Base-by-base conservation (phyloP, 192 early-diverging fungal genomes). In the Coemansia sp. region DNA sequence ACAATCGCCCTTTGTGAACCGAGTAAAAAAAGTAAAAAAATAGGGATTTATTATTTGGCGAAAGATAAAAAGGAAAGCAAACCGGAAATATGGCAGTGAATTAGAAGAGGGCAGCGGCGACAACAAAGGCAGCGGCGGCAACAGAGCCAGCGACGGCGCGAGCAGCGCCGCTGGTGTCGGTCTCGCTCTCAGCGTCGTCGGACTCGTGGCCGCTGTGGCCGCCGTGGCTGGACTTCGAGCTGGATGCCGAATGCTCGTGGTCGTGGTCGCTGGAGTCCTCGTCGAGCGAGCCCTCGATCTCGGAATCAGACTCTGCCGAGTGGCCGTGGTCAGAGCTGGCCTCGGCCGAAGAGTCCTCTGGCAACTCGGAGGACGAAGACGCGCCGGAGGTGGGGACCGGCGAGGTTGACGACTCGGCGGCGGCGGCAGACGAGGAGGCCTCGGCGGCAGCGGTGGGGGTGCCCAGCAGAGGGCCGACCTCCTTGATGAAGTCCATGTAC, bases 91-190 rank as follows among this genome's bases (percentile, higher is more conserved):
- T n/a, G n/a, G n/a, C n/a, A n/a, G n/a, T n/a, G 59, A 68, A 61
- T 68, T 75, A 75, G 67, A 75, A 75, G 62, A 76, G 57, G 51
- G 69, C 62, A 25, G 53, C 67, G 29, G 64, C 67, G 60, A 58
- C 34, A 13, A 55, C 48, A 16, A 55, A 46, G 5, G 64, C 74
- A 49, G 65, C 67, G 34, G 59, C 68, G n/a, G 55, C 64, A 35
- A 55, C 49, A 45, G 60, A 61, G 56, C 32, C 60, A 49, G 60
- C 65, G 20, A 55, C 57, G 34, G 48, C 32, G 30, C 49, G 58
- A 19, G 47, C 61, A 54, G 61, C 64, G 36, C 64, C 58, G 46
- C 56, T 65, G 35, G 54, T 47, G 32, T 34, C 24, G 49, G 30
- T 46, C n/a, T n/a, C n/a, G n/a, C n/a, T n/a, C n/a, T n/a, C n/a